phyloP scores from a whole-genome alignment of 2,329 filamentous ascomycete genomes.

The Aspergillus brasiliensis region DNA sequence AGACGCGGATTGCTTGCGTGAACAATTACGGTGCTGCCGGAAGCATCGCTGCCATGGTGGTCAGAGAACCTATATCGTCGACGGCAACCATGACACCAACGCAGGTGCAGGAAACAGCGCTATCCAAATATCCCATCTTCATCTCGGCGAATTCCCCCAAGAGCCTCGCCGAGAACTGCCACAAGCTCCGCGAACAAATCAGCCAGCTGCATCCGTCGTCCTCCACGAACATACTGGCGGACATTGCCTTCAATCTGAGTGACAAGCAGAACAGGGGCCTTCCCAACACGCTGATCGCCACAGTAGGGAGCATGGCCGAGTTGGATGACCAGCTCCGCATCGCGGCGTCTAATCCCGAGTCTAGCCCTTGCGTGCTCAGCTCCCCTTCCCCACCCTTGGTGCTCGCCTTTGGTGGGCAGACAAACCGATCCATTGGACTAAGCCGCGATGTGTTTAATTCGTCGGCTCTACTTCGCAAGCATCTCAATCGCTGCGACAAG shows the following conservation, averaged over 20 bases:
- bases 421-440: not conserved
- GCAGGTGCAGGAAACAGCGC: too few relatives aligned
- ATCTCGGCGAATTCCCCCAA: constrained; percentile 36
- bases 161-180: too few relatives aligned
- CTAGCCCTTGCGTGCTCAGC: too few relatives aligned
- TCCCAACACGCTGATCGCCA: not conserved
- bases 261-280: not conserved
- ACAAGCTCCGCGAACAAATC: too few relatives aligned
- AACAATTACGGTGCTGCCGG: too few relatives aligned
- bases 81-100: too few relatives aligned
- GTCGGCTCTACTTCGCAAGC: constrained; percentile 3
- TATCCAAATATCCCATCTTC: not conserved
- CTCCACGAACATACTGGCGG: constrained; percentile 14
- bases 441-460: not conserved
- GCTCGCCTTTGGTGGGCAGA: constrained; percentile 10
- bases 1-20: too few relatives aligned
- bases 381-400: not conserved
- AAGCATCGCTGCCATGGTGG: too few relatives aligned
- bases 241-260: constrained; percentile 3
- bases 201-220: too few relatives aligned
- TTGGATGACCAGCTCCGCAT: not conserved
- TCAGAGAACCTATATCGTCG: too few relatives aligned
- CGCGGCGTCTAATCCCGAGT: not conserved
- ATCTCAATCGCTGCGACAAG: constrained; percentile 32
- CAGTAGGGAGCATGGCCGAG: not conserved